Evolutionary conservation across 768 basidiomycete species (phyloP).

Genomic region (Tephrocybe sp.): DNA sequence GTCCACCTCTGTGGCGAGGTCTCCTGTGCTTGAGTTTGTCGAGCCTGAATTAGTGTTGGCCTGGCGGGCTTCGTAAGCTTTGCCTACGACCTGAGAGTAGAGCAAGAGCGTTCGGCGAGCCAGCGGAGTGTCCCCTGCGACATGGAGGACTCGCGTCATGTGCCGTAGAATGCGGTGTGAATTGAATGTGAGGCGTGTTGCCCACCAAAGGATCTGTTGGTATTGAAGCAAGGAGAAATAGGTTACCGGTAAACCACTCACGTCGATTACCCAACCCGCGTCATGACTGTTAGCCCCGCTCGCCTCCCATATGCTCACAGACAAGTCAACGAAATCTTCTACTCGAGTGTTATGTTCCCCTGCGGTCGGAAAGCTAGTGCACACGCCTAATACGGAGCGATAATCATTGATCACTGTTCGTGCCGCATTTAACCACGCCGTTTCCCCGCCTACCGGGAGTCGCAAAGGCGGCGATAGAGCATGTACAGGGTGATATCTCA

Average conservation of each 20-base stretch:
- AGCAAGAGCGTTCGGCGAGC: conserved; percentile 75
- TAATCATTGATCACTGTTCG: conserved; percentile 71
- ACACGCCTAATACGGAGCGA: conserved; percentile 59
- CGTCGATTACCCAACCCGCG: conserved; percentile 80
- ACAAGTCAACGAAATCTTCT: conserved; percentile 79
- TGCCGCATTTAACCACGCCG: conserved; percentile 61
- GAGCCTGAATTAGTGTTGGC: conserved; percentile 1
- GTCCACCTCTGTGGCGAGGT: conserved; percentile 4
- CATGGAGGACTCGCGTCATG: conserved; percentile 71
- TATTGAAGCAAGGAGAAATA: not conserved
- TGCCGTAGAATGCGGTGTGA: conserved; percentile 84
- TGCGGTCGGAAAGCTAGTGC: conserved; percentile 77
- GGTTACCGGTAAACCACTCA: conserved; percentile 33
- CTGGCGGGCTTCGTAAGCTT: conserved; percentile 63
- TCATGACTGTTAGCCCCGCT: conserved; percentile 60
- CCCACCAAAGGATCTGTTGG: conserved; percentile 85
- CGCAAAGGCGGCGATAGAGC: not conserved
- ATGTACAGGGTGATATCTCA: conserved; percentile 36
- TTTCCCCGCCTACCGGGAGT: not conserved
- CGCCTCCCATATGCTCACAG: conserved; percentile 79
- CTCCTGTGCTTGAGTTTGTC: conserved; percentile 5
- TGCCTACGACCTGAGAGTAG: conserved; percentile 82
- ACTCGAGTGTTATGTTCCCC: conserved; percentile 77
- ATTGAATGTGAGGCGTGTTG: conserved; percentile 91
- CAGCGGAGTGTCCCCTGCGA: conserved; percentile 54